phyloP scores from a whole-genome alignment of 208 protist genomes.

The Plasmodiophora brassicae region DNA sequence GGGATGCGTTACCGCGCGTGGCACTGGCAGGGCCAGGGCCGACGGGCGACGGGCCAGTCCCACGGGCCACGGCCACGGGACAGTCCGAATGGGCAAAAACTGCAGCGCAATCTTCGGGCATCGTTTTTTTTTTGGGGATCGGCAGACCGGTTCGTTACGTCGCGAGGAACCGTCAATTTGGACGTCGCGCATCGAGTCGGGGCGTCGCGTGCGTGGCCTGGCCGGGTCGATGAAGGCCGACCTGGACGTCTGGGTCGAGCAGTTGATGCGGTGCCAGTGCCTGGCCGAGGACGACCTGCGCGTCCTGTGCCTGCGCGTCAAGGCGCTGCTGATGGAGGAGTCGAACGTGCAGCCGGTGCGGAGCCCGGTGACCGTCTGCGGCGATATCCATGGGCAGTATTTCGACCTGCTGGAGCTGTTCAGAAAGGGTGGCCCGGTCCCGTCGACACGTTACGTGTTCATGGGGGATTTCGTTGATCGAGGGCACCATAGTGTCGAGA shows the following conservation, averaged over 20 bases:
- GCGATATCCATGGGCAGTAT: constrained; percentile 83
- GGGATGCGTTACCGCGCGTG: too few relatives aligned
- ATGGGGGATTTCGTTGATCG: constrained; percentile 91
- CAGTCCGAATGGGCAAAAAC: too few relatives aligned
- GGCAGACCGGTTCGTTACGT: too few relatives aligned
- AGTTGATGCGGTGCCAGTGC: constrained; percentile 63
- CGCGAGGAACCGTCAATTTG: too few relatives aligned
- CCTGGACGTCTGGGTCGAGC: constrained; percentile 61
- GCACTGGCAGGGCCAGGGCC: too few relatives aligned
- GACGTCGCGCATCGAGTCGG: too few relatives aligned
- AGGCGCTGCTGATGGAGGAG: constrained; percentile 73
- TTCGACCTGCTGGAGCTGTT: constrained; percentile 84
- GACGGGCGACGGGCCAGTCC: too few relatives aligned
- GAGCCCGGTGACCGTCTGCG: constrained; percentile 86
- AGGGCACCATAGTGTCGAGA: constrained; percentile 85
- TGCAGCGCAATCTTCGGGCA: too few relatives aligned
- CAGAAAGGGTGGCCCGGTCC: constrained; percentile 67
- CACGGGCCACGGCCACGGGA: too few relatives aligned
- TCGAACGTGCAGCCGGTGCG: constrained; percentile 86
- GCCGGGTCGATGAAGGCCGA: constrained; percentile 40
- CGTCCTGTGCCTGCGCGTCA: constrained; percentile 61
- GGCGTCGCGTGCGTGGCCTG: too few relatives aligned
- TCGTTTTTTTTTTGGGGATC: too few relatives aligned
- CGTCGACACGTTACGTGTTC: constrained; percentile 80
- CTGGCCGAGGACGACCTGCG: constrained; percentile 62